A percentile compares a stretch with the other conserved stretches of the same genome.
These are phyloP conservation scores for Oxytropis ochrocephala DNA, from an alignment of 306 rosid species.

Conservation along the genomic window DNA sequence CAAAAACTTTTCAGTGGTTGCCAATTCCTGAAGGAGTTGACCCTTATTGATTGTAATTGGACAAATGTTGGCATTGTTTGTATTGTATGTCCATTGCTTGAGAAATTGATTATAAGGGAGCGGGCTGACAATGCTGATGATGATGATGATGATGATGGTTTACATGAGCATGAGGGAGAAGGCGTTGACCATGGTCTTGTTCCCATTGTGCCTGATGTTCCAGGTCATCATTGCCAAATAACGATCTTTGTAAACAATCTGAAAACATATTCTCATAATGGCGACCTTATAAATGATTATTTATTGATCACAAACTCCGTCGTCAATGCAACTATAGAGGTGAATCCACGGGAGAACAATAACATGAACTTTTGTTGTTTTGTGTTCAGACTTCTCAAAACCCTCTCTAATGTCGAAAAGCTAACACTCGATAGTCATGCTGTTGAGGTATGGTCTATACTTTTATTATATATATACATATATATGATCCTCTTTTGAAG, in stretches of 20 bases:
- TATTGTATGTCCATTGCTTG: not conserved
- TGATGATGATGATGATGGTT: not conserved
- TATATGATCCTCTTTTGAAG: not conserved
- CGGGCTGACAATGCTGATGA: not conserved
- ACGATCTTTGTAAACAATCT: not conserved
- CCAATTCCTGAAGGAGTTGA: not conserved
- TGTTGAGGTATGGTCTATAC: slow-evolving; percentile 4
- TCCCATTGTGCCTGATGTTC: too few species aligned
- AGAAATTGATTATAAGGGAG: not conserved
- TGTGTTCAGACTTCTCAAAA: not conserved
- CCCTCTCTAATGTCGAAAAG: not conserved
- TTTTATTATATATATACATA: not conserved
- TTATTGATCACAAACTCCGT: not conserved
- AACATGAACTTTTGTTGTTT: not conserved
- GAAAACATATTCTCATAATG: slow-evolving; percentile 1
- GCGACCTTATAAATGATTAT: slow-evolving; percentile 5
- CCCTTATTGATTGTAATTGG: slow-evolving; percentile 6
- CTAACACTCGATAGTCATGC: not conserved
- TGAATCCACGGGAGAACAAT: not conserved
- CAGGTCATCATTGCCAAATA: not conserved
- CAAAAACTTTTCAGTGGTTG: not conserved
- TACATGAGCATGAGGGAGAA: not conserved
- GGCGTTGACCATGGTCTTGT: too few species aligned
- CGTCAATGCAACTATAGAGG: not conserved
- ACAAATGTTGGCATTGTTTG: not conserved